phyloP scores from a whole-genome alignment of 2,329 filamentous ascomycete genomes.

The Pseudogymnoascus sp. region DNA sequence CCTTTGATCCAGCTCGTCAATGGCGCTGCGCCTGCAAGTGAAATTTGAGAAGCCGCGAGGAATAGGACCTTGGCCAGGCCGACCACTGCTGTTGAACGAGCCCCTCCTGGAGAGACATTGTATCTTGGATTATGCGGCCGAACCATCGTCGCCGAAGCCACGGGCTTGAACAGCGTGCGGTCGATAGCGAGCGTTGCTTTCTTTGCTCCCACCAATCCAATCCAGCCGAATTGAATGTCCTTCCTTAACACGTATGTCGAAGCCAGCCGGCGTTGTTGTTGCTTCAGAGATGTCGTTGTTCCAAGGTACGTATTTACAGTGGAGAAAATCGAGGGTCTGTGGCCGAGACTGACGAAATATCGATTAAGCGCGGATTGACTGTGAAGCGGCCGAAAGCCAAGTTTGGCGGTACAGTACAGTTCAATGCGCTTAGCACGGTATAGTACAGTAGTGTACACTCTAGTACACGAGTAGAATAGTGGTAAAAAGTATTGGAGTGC shows the following conservation, averaged over 20 bases:
- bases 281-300: not conserved
- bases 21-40: constrained; percentile 27
- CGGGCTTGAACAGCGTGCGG: not conserved
- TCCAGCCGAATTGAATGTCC: not conserved
- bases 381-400: not conserved
- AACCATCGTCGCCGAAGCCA: constrained; percentile 1
- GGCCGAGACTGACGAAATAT: not conserved
- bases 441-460: not conserved
- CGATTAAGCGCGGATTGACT: not conserved
- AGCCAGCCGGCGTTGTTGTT: not conserved
- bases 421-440: not conserved
- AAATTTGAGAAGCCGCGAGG: constrained; percentile 38
- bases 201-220: not conserved
- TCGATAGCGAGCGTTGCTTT: not conserved
- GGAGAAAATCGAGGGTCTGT: not conserved
- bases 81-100: constrained; percentile 43
- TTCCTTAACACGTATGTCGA: not conserved
- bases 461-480: not conserved
- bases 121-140: not conserved
- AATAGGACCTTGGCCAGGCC: constrained; percentile 46
- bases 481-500: not conserved
- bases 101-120: constrained; percentile 5
- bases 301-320: constrained; percentile 6
- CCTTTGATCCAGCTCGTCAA: constrained; percentile 34
- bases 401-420: not conserved